Evolutionary conservation across 345 rosid species (phyloP).

Genomic region (Eucalyptus victrix): DNA sequence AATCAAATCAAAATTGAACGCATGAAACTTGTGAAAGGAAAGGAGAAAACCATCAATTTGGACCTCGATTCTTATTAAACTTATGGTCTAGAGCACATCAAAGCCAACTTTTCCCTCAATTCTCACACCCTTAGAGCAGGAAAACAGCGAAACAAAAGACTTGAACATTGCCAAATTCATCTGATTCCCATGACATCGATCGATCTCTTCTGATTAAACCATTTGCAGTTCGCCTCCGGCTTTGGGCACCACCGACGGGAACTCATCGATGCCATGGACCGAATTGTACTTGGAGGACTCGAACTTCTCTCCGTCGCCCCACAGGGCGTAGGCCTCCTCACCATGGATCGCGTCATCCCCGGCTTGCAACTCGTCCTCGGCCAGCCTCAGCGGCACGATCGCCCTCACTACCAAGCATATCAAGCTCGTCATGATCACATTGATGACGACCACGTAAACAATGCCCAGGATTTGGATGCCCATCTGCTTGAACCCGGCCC

Average conservation of each 20-base stretch:
- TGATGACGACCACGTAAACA: conserved; percentile 16
- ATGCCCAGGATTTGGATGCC: conserved; percentile 49
- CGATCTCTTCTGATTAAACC: conserved; percentile 4
- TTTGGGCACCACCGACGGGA: neutral
- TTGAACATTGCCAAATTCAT: neutral
- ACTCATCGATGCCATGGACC: neutral
- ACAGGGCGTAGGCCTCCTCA: conserved; percentile 56
- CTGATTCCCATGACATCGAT: neutral
- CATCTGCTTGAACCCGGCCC: conserved; percentile 41
- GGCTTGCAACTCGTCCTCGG: conserved; percentile 37
- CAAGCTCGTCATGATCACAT: conserved; percentile 17
- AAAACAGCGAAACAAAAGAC: neutral
- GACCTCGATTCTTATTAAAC: neutral
- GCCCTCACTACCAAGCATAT: conserved; percentile 29
- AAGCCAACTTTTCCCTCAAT: neutral
- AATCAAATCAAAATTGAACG: neutral
- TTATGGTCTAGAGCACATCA: neutral
- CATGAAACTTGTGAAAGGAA: neutral
- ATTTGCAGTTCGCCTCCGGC: conserved; percentile 26
- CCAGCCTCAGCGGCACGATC: conserved; percentile 34
- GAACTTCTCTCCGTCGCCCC: conserved; percentile 67
- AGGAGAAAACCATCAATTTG: neutral
- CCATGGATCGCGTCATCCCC: conserved; percentile 66
- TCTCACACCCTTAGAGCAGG: neutral
- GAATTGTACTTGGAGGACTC: conserved; percentile 35